phyloP scores from a whole-genome alignment of 371 early-diverging fungal genomes.

The Apophysomyces sp. region DNA sequence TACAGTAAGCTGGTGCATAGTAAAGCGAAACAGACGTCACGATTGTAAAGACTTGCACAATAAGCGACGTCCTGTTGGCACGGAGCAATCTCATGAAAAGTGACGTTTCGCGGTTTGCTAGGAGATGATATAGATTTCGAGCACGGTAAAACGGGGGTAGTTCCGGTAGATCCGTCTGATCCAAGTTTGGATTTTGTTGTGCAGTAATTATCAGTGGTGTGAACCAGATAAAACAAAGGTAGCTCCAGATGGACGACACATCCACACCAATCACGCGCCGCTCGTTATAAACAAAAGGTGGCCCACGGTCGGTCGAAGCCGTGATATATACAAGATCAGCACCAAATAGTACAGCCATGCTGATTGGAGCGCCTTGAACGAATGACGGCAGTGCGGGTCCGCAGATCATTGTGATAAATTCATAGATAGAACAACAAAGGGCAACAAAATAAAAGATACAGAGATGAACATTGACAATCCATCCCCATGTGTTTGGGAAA shows the following conservation, averaged over 20 bases:
- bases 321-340: conserved; percentile 15
- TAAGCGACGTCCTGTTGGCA: conserved; percentile 16
- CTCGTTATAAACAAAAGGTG: conserved; percentile 18
- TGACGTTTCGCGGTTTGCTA: conserved; percentile 13
- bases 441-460: conserved; percentile 16
- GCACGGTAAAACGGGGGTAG: conserved; percentile 20
- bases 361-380: neutral
- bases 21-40: conserved; percentile 12
- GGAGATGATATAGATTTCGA: conserved; percentile 12
- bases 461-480: conserved; percentile 30
- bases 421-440: conserved; percentile 13
- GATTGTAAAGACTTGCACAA: conserved; percentile 11
- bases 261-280: conserved; percentile 14
- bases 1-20: conserved; percentile 24
- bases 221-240: conserved; percentile 26
- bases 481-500: conserved; percentile 24
- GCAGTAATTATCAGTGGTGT: conserved; percentile 1
- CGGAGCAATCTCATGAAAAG: conserved; percentile 13
- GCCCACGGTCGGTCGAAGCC: conserved; percentile 15
- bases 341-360: conserved; percentile 1
- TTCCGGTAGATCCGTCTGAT: conserved; percentile 15
- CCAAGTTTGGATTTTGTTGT: neutral
- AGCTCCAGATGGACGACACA: conserved; percentile 28
- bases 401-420: neutral
- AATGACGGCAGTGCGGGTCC: neutral